A percentile compares a stretch with the other conserved stretches of the same genome.
These are phyloP conservation scores for Neonectria punicea DNA, from an alignment of 2,329 filamentous ascomycete species.

Conservation along the genomic window DNA sequence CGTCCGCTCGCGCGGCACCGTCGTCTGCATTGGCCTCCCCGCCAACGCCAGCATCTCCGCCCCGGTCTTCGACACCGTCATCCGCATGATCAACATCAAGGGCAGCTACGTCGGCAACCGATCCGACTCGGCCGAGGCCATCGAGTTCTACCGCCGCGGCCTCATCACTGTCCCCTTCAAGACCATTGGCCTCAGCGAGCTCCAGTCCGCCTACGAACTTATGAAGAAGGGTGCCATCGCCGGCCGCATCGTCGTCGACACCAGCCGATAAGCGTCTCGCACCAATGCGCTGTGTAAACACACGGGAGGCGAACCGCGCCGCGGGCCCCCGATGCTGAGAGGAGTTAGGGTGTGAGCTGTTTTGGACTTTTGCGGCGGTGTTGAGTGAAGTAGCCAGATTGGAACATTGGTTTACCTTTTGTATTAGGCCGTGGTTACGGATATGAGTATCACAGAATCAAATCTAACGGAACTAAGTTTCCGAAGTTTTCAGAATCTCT, in stretches of 20 bases:
- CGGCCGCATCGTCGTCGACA: slow-evolving; percentile 85
- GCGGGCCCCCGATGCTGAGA: slow-evolving; percentile 35
- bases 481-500: slow-evolving; percentile 19
- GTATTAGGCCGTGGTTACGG: slow-evolving; percentile 31
- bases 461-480: slow-evolving; percentile 36
- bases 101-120: slow-evolving; percentile 95
- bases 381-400: slow-evolving; percentile 37
- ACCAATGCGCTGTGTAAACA: slow-evolving; percentile 1
- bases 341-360: slow-evolving; percentile 43
- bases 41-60: slow-evolving; percentile 82
- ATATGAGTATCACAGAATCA: slow-evolving; percentile 42
- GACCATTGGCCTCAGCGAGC: slow-evolving; percentile 81
- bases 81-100: slow-evolving; percentile 91
- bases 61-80: slow-evolving; percentile 88
- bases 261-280: slow-evolving; percentile 63
- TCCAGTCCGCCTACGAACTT: slow-evolving; percentile 82
- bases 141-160: slow-evolving; percentile 88
- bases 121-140: slow-evolving; percentile 85
- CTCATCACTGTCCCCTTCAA: slow-evolving; percentile 90
- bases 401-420: slow-evolving; percentile 35
- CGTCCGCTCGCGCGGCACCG: slow-evolving; percentile 82
- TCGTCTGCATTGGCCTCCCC: slow-evolving; percentile 91
- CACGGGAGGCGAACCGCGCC: slow-evolving; percentile 36
- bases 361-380: slow-evolving; percentile 40
- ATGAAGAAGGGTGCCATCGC: slow-evolving; percentile 77